Base-by-base conservation (phyloP, 768 basidiomycete species). In the Goffeauzyma gilvescens region DNA sequence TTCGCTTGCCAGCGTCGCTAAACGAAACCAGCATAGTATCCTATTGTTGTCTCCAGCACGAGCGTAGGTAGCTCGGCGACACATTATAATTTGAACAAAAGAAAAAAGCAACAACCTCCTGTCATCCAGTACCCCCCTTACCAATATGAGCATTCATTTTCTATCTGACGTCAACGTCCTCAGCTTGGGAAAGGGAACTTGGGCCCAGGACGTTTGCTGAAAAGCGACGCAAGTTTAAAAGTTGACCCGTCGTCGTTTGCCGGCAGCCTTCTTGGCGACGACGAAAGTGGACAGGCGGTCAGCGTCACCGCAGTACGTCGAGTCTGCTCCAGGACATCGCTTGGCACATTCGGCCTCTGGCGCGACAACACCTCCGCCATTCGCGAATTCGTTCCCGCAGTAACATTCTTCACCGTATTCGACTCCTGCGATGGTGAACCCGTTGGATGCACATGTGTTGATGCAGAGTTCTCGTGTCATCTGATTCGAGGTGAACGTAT, bases 381-480 rank as follows among this genome's bases (percentile, higher is more conserved):
- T 68, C 10, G 75, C 65, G 35, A 84, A 65, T 9, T 67, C 62
- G 54, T 81, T 69, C 2, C 79, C 81, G 50, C 84, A 48, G 25
- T 43, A 43, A 32, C 47, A 48, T 18, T 48, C 47, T 13, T 50
- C 31, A n/a, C 34, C 26, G 39, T 47, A 46, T 32, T 42, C 45
- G 34, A 47, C 22, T 15, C 47, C 47, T 5, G 44, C 81, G 32
- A 81, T 52, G 0, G 75, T 72, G 62, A 70, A 81, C 45, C 74
- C 73, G 48, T 67, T 65, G 2, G 66, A 54, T 0, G 52, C 52
- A 59, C 85, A 89, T 21, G 67, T 58, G 3, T 63, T 57, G 37
- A 84, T 69, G 54, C 85, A 89, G 10, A 55, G 57, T 51, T 78
- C 66, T 33, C 80, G 70, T 0, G 82, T 85, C 48, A 68, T 65